Base-by-base conservation (phyloP, 1,139 yeast genomes). In the Saccharomyces hybrid region DNA sequence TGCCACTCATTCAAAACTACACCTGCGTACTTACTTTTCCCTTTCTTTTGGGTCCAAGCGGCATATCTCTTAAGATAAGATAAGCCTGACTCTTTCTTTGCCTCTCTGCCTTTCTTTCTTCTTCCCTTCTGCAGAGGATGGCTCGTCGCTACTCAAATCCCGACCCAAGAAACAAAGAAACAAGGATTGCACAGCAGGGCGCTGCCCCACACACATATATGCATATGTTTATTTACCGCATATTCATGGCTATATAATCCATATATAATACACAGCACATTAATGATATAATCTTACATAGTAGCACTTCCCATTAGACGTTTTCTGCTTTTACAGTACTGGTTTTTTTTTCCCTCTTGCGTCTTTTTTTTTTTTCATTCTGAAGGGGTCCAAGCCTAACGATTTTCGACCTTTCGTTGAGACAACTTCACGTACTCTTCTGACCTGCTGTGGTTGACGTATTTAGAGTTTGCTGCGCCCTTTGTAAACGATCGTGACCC, bases 91-190 rank as follows among this genome's bases (percentile, higher is more conserved):
- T 32, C 38, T 32, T 32, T 32, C 38, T 32, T 31, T 32, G 14
- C 38, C 16, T 32, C 38, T 32, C 16, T 32, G 44, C 26, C 42
- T 14, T 19, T 19, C 19, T 19, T 19, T 38, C 44, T 38, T 38
- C 26, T n/a, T 34, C 14, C 23, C 44, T 38, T 19, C 44, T 38
- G 44, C 44, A 38, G 44, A 38, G 25, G 25, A 38, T 38, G 44
- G 44, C 44, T 38, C 26, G 44, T 38, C 44, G 44, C 44, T 38
- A 38, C 44, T 38, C 44, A 38, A 38, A 38, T 38, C 13, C 44
- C 44, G 44, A 38, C 44, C 44, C 44, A 38, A 38, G 44, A 19
- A 19, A 38, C 44, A 38, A 38, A 38, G 44, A 38, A 38, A 19
- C 44, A 38, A 38, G 44, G 19, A 16, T 38, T 19, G 26, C 23